A percentile compares a stretch with the other conserved stretches of the same genome.
Evolutionary conservation across 352 stramenopile species (phyloP).

Genomic region (Pythium periplocum): DNA sequence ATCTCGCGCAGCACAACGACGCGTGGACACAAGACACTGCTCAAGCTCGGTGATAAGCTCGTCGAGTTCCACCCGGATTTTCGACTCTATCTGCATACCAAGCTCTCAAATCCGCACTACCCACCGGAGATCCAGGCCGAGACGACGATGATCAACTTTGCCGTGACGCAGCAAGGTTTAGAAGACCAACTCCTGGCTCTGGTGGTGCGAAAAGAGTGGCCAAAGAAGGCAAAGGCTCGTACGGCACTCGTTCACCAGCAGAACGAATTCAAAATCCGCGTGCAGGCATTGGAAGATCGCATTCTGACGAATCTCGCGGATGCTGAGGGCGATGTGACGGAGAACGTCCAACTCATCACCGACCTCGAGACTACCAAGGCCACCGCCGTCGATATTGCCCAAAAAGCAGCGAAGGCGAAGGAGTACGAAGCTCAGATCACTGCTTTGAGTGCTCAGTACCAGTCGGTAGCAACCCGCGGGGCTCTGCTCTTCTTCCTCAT

Average conservation of each 20-base stretch:
- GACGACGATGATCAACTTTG: slow-evolving; percentile 91
- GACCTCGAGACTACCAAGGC: slow-evolving; percentile 92
- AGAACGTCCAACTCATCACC: slow-evolving; percentile 95
- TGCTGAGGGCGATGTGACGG: slow-evolving; percentile 86
- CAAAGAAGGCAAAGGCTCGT: slow-evolving; percentile 75
- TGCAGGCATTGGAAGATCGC: slow-evolving; percentile 86
- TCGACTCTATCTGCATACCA: slow-evolving; percentile 88
- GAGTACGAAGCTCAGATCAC: slow-evolving; percentile 80
- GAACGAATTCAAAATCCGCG: slow-evolving; percentile 87
- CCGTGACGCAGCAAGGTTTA: slow-evolving; percentile 84
- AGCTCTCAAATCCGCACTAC: slow-evolving; percentile 91
- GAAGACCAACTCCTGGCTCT: slow-evolving; percentile 88
- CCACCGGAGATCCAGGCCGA: slow-evolving; percentile 89
- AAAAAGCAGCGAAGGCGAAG: slow-evolving; percentile 68
- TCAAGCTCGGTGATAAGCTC: slow-evolving; percentile 87
- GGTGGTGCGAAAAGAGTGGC: slow-evolving; percentile 88
- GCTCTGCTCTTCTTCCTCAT: slow-evolving; percentile 95
- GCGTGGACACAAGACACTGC: slow-evolving; percentile 61
- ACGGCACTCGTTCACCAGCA: slow-evolving; percentile 83
- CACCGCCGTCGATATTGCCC: slow-evolving; percentile 82
- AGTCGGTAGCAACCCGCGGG: slow-evolving; percentile 86
- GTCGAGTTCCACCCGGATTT: slow-evolving; percentile 82
- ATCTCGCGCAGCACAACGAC: slow-evolving; percentile 71
- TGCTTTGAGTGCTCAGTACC: slow-evolving; percentile 88
- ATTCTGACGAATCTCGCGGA: slow-evolving; percentile 84